Evolutionary conservation across 352 stramenopile genomes (phyloP).

Genomic region (Pythium angustatum): DNA sequence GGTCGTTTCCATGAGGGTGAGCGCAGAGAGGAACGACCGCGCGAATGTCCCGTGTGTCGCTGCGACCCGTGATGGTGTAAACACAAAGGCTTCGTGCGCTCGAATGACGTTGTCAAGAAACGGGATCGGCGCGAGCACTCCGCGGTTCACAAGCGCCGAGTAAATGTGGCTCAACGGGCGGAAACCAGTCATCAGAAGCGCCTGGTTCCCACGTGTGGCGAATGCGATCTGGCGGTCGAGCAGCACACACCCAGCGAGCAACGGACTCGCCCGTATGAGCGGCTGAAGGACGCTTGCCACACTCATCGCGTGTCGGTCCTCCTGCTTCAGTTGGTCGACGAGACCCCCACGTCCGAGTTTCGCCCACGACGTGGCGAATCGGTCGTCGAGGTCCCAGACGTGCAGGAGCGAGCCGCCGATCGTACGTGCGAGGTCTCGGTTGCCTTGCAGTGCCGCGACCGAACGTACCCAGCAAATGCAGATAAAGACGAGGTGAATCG

Average conservation of each 20-base stretch:
- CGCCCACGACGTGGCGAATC: neutral
- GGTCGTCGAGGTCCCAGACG: neutral
- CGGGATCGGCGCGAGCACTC: slow-evolving; percentile 1
- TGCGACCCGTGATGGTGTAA: neutral
- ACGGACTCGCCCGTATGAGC: neutral
- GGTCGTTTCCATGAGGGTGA: neutral
- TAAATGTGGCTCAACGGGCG: neutral
- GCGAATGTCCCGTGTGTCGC: neutral
- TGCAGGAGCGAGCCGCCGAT: neutral
- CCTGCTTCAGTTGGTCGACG: no score
- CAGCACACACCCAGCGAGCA: neutral
- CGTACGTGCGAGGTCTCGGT: neutral
- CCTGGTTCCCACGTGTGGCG: neutral
- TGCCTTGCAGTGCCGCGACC: neutral
- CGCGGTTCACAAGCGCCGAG: slow-evolving; percentile 1
- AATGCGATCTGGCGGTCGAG: neutral
- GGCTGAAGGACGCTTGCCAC: no score
- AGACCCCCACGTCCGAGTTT: no score
- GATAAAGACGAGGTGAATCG: neutral
- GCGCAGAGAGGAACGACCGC: neutral
- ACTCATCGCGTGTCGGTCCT: no score
- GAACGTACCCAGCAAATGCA: neutral
- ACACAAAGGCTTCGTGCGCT: neutral
- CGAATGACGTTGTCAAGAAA: neutral
- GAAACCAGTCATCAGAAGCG: neutral